Conservation (phyloP, 176 grass and related monocot genomes). For the Hsuehochloa calcarea region DNA sequence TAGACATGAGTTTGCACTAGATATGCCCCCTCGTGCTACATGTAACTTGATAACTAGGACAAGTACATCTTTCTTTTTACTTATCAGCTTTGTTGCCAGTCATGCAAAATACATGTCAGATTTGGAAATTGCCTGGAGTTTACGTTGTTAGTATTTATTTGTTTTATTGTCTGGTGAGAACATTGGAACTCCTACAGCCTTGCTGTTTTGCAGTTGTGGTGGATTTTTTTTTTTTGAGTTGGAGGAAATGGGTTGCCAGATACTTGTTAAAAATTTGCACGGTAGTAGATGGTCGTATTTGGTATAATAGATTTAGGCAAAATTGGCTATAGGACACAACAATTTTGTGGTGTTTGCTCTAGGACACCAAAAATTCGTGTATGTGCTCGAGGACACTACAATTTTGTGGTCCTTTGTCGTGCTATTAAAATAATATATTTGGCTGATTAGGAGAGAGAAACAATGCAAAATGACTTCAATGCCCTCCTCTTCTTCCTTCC, state of each 20-base stretch:
- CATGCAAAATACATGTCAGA: not conserved
- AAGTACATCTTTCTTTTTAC: not conserved
- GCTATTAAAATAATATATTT: no score
- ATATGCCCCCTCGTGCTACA: not conserved
- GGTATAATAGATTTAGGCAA: no score
- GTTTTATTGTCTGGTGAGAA: not conserved
- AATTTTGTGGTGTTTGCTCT: no score
- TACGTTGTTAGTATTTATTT: not conserved
- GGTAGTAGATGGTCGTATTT: not conserved
- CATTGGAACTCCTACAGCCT: not conserved
- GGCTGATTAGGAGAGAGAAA: no score
- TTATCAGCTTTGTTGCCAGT: not conserved
- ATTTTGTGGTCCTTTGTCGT: no score
- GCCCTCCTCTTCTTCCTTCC: no score
- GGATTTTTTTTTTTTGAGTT: not conserved
- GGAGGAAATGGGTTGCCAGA: constrained; percentile 1
- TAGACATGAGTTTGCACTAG: not conserved
- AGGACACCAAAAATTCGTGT: no score
- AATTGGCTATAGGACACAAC: no score
- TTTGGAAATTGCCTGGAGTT: not conserved
- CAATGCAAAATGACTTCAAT: no score
- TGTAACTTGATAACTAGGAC: not conserved
- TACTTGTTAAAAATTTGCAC: not conserved
- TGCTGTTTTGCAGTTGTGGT: not conserved
- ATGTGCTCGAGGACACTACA: no score